Conservation (phyloP, 805 yeast species). For the Hanseniaspora meyeri region DNA sequence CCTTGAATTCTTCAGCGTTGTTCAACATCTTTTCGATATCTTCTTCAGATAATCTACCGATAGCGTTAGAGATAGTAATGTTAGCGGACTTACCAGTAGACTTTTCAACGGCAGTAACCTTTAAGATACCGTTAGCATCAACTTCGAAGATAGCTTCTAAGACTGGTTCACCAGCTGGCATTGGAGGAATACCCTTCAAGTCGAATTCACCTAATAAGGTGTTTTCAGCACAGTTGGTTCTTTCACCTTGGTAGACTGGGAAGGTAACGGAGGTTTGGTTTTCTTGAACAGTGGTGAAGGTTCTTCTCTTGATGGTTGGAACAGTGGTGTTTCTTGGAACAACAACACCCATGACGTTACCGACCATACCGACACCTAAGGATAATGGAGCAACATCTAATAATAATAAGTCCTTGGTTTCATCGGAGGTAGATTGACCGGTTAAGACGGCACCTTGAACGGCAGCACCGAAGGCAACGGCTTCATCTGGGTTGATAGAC, state of each 20-base stretch:
- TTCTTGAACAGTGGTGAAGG: conserved; percentile 97
- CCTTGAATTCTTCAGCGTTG: conserved; percentile 98
- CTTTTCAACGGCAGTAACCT: conserved; percentile 97
- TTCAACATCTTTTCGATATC: conserved; percentile 97
- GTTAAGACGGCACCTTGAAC: conserved; percentile 98
- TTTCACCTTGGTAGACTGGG: conserved; percentile 99
- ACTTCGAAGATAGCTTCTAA: conserved; percentile 97
- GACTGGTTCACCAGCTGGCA: conserved; percentile 98
- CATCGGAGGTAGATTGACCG: conserved; percentile 79
- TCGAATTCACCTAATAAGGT: conserved; percentile 97
- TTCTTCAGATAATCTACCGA: conserved; percentile 92
- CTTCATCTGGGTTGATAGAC: conserved; percentile 97
- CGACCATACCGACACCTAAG: conserved; percentile 99
- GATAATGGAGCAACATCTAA: conserved; percentile 97
- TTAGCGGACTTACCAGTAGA: conserved; percentile 97
- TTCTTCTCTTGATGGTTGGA: conserved; percentile 97
- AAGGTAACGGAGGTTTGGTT: conserved; percentile 97
- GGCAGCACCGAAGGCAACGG: conserved; percentile 99
- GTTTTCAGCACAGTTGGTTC: conserved; percentile 97
- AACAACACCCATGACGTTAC: conserved; percentile 97
- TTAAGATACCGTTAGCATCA: conserved; percentile 98
- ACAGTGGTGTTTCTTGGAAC: conserved; percentile 99
- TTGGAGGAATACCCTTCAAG: conserved; percentile 94
- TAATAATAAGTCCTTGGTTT: conserved; percentile 87
- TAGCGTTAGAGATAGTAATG: conserved; percentile 97